Base-by-base conservation (phyloP, 2,329 filamentous ascomycete genomes). In the Scorias spongiosa region DNA sequence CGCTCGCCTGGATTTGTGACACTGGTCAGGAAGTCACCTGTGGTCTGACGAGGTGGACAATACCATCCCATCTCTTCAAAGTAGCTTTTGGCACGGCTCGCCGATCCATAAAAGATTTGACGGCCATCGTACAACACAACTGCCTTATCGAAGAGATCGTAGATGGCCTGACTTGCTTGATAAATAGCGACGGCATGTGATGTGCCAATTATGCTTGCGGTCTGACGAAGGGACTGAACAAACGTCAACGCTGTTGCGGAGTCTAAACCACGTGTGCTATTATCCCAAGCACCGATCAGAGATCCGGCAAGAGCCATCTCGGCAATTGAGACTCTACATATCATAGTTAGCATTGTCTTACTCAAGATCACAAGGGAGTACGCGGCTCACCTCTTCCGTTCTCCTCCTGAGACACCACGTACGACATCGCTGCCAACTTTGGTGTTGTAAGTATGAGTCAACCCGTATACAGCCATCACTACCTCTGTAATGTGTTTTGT, bases 91-190 rank as follows among this genome's bases (percentile, higher is more conserved):
- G 82, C 83, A 2, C 66, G 58, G 5, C 54, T 57, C 0, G 76
- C 73, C 0, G 74, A 72, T 0, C 84, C 84, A 49, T 80, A 88
- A 64, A 77, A 89, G 48, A 88, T 88, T 55, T 88, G 75, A 0
- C 79, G 72, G 1, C 84, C 84, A 55, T 87, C 80, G 54, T 88
- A 86, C 0, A 88, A 65, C 0, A 89, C 79, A 0, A 78, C 70
- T 0, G 75, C 76, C 57, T 87, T 87, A 63, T 89, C 81, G 52
- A 89, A 88, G 12, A 77, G 63, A 44, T 79, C 72, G 53, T 79
- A 80, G 11, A 78, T 65, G 9, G 61, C 61, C 47, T 69, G 64
- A 38, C 57, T 60, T 8, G 66, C 66, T 49, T 70, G 67, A 51
- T 80, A 80, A 40, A 79, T 74, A 0, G 75, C 72, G 18, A 79